Evolutionary conservation across 2,329 filamentous ascomycete genomes (phyloP), one percentile per base, ranked within the genome.

Genomic region (Trichoderma koningiopsis): DNA sequence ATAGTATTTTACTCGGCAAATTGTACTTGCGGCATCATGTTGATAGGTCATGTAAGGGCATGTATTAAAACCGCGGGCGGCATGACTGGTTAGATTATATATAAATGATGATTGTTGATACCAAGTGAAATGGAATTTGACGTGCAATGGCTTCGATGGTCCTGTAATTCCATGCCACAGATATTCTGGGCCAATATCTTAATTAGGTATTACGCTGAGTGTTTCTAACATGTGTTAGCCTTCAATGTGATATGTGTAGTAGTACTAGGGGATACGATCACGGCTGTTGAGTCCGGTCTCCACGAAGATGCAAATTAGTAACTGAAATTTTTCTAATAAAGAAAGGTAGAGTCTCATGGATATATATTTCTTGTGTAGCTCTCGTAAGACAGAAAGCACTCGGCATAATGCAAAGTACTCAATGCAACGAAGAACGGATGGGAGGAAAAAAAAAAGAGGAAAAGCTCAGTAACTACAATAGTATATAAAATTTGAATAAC

Each of bases 21-120:
- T 55, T 56, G 57, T 67, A 60, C 68, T 68, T 70, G 72, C 72
- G 73, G 72, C 71, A 71, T 71, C 71, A 74, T 70, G 71, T 62
- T 29, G 49, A 71, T 71, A 70, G 70, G 69, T 71, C 68, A 62
- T 72, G 70, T 68, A 71, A 69, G 72, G 72, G 70, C 66, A 62
- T 62, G 57, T 59, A 49, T 68, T 56, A 49, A 52, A 70, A 68
- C 69, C 71, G 73, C 72, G 71, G 73, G 68, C 67, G 59, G 73
- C 70, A 76, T 56, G 75, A 74, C 31, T 35, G 49, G 66, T 52
- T 68, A 68, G 66, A 74, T 66, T 71, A 74, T 69, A 73, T 27
- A 68, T 68, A 68, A 53, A 61, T 66, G 37, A 58, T 47, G 55
- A 49, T 29, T 58, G 31, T 16, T 56, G 31, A 67, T 67, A 49